These are phyloP conservation scores for Phytophthora megakarya DNA, from an alignment of 352 stramenopile species.

Conservation along the genomic window DNA sequence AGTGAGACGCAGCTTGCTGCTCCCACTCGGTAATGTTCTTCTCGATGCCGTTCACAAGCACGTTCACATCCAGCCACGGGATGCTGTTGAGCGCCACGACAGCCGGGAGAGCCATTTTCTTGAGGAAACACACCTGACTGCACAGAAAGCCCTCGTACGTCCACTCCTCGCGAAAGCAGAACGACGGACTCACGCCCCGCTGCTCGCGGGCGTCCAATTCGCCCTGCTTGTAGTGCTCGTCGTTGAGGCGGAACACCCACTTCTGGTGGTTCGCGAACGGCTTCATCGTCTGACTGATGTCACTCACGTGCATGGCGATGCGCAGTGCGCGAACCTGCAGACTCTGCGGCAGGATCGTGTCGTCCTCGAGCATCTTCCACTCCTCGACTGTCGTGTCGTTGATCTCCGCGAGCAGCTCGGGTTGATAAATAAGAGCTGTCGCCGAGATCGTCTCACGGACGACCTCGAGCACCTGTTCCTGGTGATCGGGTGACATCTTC, in stretches of 20 bases:
- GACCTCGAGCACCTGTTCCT: constrained; percentile 59
- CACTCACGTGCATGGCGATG: constrained; percentile 80
- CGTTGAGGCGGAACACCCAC: constrained; percentile 75
- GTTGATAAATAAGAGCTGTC: constrained; percentile 82
- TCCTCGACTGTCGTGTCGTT: constrained; percentile 42
- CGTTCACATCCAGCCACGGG: constrained; percentile 58
- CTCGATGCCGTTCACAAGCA: constrained; percentile 60
- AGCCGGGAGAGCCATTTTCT: constrained; percentile 59
- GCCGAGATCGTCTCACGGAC: constrained; percentile 72
- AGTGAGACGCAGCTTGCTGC: constrained; percentile 29
- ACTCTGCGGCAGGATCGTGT: constrained; percentile 42
- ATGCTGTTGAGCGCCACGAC: constrained; percentile 64
- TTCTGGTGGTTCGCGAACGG: constrained; percentile 73
- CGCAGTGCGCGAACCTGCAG: constrained; percentile 61
- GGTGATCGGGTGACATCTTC: constrained; percentile 54
- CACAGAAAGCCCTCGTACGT: constrained; percentile 52
- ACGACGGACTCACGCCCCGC: constrained; percentile 47
- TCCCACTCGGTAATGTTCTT: constrained; percentile 67
- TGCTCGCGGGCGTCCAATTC: constrained; percentile 59
- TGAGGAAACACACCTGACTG: constrained; percentile 66
- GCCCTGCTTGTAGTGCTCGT: constrained; percentile 75
- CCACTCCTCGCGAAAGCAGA: constrained; percentile 62
- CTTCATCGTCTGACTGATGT: constrained; percentile 88
- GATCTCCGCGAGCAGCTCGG: constrained; percentile 67
- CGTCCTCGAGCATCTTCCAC: constrained; percentile 44